A percentile compares a stretch with the other conserved stretches of the same genome.
These are phyloP conservation scores for Neobulgaria alba DNA, from an alignment of 2,329 filamentous ascomycete species.

Conservation along the genomic window DNA sequence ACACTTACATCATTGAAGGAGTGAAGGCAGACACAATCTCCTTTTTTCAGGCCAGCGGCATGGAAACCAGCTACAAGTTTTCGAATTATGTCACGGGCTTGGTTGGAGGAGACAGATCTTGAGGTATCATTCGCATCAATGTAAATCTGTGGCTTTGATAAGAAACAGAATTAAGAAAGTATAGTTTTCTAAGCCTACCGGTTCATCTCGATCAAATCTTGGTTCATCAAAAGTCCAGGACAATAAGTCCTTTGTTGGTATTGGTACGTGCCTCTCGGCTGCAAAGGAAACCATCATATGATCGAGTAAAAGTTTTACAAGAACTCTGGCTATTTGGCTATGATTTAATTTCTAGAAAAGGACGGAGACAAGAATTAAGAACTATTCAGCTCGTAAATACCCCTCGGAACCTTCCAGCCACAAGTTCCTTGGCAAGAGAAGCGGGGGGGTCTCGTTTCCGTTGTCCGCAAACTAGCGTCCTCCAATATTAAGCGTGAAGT, in stretches of 20 bases:
- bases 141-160: constrained; percentile 21
- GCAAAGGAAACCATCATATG: constrained; percentile 17
- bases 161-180: neutral
- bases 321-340: neutral
- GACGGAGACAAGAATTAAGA: no score
- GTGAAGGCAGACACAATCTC: constrained; percentile 25
- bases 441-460: no score
- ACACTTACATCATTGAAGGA: constrained; percentile 26
- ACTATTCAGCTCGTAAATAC: no score
- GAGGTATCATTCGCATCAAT: constrained; percentile 20
- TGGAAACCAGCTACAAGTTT: constrained; percentile 24
- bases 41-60: constrained; percentile 19
- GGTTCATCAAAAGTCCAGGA: constrained; percentile 23
- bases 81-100: constrained; percentile 18
- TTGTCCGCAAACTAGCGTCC: no score
- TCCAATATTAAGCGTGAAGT: no score
- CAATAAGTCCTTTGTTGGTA: constrained; percentile 20
- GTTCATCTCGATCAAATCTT: constrained; percentile 18
- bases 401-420: no score
- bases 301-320: no score
- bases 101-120: constrained; percentile 20
- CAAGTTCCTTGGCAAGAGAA: no score
- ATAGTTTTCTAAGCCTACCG: constrained; percentile 11
- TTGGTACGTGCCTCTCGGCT: constrained; percentile 8
- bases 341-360: no score